These are phyloP conservation scores for Choiromyces venosus DNA, from an alignment of 495 filamentous ascomycete genomes.

Conservation along the genomic window DNA sequence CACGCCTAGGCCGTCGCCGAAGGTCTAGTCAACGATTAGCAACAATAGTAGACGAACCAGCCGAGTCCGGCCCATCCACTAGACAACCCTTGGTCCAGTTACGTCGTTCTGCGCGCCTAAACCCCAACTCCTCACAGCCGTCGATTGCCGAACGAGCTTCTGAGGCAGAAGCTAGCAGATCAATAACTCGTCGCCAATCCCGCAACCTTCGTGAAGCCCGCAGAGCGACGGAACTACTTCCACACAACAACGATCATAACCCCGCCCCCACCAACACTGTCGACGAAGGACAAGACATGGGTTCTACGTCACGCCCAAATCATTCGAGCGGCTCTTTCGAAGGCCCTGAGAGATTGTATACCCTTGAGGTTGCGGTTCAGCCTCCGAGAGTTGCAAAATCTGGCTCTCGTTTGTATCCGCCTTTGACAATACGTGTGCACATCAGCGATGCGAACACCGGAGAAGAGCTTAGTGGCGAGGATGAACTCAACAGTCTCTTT, in stretches of 20 bases:
- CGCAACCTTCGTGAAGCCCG: conserved; percentile 29
- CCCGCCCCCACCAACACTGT: conserved; percentile 10
- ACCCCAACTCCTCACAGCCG: conserved; percentile 15
- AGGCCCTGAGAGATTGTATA: conserved; percentile 32
- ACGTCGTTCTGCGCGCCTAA: conserved; percentile 38
- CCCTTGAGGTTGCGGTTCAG: conserved; percentile 40
- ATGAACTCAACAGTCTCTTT: conserved; percentile 38
- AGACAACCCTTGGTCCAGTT: conserved; percentile 19
- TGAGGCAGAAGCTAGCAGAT: conserved; percentile 32
- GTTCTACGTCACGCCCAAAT: conserved; percentile 26
- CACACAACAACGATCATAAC: conserved; percentile 3
- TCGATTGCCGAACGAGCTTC: conserved; percentile 23
- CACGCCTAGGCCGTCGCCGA: conserved; percentile 29
- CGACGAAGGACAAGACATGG: conserved; percentile 26
- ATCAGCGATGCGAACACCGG: conserved; percentile 36
- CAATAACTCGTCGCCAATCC: conserved; percentile 23
- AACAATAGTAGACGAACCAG: conserved; percentile 14
- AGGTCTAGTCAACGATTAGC: conserved; percentile 21
- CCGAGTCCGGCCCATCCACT: conserved; percentile 17
- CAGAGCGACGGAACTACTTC: conserved; percentile 14
- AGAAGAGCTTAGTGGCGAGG: conserved; percentile 40
- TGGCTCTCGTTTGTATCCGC: conserved; percentile 36
- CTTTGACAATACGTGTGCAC: conserved; percentile 36
- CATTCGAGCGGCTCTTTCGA: conserved; percentile 19
- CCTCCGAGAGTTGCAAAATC: conserved; percentile 32